A percentile compares a stretch with the other conserved stretches of the same genome.
Conservation (phyloP, 106 monocot species). For the Triglochin maritima region DNA sequence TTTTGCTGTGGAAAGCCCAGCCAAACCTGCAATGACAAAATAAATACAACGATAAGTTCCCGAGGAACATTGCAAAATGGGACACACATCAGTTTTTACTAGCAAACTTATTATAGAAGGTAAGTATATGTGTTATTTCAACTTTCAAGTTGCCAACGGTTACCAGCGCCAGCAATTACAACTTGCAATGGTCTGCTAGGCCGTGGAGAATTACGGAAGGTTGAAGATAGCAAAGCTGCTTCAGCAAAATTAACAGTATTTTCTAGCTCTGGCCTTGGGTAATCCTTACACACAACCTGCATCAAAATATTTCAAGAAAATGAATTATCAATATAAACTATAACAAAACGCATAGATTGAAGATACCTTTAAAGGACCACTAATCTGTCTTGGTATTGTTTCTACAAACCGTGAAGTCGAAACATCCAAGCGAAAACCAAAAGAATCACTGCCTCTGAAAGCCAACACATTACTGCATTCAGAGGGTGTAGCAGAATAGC, state of each 20-base stretch:
- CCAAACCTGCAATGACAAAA: constrained; percentile 57
- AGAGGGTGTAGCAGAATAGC: constrained; percentile 4
- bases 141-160: no score
- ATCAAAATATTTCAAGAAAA: not conserved
- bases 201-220: constrained; percentile 38
- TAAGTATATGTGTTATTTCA: no score
- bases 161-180: constrained; percentile 96
- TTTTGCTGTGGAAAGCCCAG: constrained; percentile 91
- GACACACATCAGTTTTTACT: not conserved
- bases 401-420: not conserved
- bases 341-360: not conserved
- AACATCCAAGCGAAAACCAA: constrained; percentile 17
- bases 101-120: not conserved
- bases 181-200: constrained; percentile 58
- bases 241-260: constrained; percentile 72
- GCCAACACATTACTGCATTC: constrained; percentile 6
- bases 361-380: constrained; percentile 30
- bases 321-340: not conserved
- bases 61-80: no score
- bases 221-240: constrained; percentile 65
- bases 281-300: constrained; percentile 56
- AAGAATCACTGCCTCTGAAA: constrained; percentile 29
- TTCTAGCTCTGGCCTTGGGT: constrained; percentile 79
- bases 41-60: not conserved
- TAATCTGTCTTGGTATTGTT: constrained; percentile 1